Evolutionary conservation across 108 stramenopile species (phyloP).

Genomic region (Pseudonitzschia multiseries): DNA sequence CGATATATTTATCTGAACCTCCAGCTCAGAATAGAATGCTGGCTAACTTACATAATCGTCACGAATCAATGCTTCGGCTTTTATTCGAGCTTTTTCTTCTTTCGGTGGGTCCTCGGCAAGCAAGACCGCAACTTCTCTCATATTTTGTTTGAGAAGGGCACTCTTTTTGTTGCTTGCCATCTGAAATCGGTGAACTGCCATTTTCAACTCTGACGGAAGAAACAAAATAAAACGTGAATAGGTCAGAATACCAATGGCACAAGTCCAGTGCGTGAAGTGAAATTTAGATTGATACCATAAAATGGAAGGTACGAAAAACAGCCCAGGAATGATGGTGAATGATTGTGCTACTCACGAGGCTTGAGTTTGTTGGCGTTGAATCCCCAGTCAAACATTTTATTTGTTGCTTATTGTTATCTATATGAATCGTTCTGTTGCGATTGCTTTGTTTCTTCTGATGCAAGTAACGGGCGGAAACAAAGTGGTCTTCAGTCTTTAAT

Average conservation of each 20-base stretch:
- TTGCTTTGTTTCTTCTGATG: no score
- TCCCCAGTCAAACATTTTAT: conserved; percentile 48
- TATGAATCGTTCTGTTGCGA: background rate
- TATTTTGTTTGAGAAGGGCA: conserved; percentile 78
- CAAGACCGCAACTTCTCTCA: conserved; percentile 80
- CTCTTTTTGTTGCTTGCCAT: conserved; percentile 88
- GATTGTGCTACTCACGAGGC: conserved; percentile 46
- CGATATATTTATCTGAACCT: background rate
- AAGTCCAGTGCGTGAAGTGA: no score
- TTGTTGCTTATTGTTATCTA: background rate
- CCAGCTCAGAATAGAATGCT: background rate
- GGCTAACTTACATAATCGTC: conserved; percentile 60
- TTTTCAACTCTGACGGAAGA: conserved; percentile 64
- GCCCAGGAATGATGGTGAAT: background rate
- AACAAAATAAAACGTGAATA: conserved; percentile 6
- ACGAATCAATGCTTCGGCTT: conserved; percentile 83
- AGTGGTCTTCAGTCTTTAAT: no score
- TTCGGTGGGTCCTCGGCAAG: conserved; percentile 80
- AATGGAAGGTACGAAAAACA: conserved; percentile 17
- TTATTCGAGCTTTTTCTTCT: conserved; percentile 91
- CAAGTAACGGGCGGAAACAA: no score
- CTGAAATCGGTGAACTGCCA: conserved; percentile 84
- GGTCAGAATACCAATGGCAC: background rate
- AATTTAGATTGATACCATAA: background rate
- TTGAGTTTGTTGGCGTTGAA: conserved; percentile 60